A percentile compares a stretch with the other conserved stretches of the same genome.
These are phyloP conservation scores for Leptographium radiaticola DNA, from an alignment of 2,329 filamentous ascomycete species.

Conservation along the genomic window DNA sequence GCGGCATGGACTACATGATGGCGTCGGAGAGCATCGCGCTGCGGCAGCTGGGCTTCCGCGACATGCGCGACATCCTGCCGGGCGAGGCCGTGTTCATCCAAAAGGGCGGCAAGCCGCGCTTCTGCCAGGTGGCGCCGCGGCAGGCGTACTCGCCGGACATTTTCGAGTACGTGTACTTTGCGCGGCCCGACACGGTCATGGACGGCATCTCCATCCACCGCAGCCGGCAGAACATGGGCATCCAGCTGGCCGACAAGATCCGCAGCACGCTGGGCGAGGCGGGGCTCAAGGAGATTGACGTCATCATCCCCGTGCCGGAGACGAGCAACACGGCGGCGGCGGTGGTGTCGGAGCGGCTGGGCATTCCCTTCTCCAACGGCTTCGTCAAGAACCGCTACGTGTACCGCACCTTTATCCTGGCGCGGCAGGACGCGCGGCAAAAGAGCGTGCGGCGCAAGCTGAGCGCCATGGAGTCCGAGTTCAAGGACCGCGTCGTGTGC, in stretches of 20 bases:
- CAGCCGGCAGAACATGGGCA: conserved; percentile 77
- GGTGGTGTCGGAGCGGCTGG: conserved; percentile 57
- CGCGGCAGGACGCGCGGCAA: conserved; percentile 65
- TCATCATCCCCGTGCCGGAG: conserved; percentile 24
- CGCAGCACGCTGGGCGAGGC: conserved; percentile 53
- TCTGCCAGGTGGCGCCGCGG: conserved; percentile 58
- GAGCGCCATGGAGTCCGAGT: conserved; percentile 75
- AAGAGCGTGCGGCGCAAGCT: conserved; percentile 85
- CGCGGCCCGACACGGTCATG: conserved; percentile 67
- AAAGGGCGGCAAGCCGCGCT: conserved; percentile 62
- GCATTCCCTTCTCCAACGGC: conserved; percentile 66
- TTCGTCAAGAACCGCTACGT: conserved; percentile 88
- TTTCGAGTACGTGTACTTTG: conserved; percentile 83
- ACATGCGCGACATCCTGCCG: conserved; percentile 45
- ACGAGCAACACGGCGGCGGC: conserved; percentile 74
- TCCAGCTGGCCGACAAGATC: conserved; percentile 64
- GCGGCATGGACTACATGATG: conserved; percentile 54
- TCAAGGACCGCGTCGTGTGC: conserved; percentile 65
- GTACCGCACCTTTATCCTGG: conserved; percentile 66
- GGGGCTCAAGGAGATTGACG: conserved; percentile 63
- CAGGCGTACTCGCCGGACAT: conserved; percentile 73
- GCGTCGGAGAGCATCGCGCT: conserved; percentile 79
- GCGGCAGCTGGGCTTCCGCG: conserved; percentile 63
- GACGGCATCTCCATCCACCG: conserved; percentile 81
- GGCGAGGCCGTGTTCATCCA: conserved; percentile 49